Evolutionary conservation across 805 yeast genomes (phyloP), one percentile per base, ranked within the genome.

Genomic region (Pichia membranifaciens): DNA sequence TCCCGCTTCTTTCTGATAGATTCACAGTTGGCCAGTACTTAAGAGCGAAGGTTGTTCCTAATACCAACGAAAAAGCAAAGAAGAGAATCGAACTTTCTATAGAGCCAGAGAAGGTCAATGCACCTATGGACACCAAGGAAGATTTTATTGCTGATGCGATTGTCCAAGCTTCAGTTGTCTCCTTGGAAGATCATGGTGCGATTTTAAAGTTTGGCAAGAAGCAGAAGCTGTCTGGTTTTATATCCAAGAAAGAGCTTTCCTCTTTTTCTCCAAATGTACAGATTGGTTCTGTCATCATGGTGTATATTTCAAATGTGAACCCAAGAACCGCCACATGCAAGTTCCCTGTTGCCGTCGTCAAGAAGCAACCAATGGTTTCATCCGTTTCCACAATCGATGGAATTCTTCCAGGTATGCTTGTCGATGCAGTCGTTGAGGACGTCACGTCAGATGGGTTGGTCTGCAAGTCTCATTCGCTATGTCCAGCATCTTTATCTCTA

Each of bases 121-220:
- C 73, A 18, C 51, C 68, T 13, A 67, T 89, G 48, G 74, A 70
- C 8, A 75, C 70, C 45, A 76, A 71, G 4, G 89, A 82, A 39
- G 97, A 89, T 61, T 65, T 86, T 42, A 66, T 70, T 5, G 57
- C 72, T 23, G 88, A 87, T 38, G 72, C 77, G 49, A 60, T 84
- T 4, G 60, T 93, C 2, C 99, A 93, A 66, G 90, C 81, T 21
- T 72, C 87, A 2, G 80, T 93, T 20, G 75, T 73, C 51, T 83
- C 95, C 41, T 67, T 87, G 21, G 98, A 93, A 72, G 99, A 93
- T 62, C 96, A 88, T 62, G 99, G 99, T 67, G 76, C 81, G 21
- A 78, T 87, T 48, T 67, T 91, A 38, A 84, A 82, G 55, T 64
- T 84, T 35, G 97, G 97, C 31, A 61, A 74, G 43, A 53, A 55